Evolutionary conservation across 768 basidiomycete genomes (phyloP).

Genomic region (Suillus placidus): DNA sequence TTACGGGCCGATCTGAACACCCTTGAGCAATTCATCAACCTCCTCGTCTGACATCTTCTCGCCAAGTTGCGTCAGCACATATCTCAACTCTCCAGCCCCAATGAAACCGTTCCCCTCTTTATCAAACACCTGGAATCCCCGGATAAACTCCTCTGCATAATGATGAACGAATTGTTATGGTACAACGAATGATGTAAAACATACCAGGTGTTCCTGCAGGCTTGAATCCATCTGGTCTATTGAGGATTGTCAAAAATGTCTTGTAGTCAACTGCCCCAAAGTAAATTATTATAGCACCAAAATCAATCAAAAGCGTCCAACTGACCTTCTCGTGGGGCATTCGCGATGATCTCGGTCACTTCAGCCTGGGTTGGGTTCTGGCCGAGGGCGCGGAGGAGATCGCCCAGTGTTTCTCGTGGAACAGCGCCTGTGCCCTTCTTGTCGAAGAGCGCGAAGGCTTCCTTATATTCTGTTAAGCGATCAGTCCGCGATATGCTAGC

Average conservation of each 20-base stretch:
- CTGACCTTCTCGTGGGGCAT: slow-evolving; percentile 78
- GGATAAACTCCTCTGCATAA: slow-evolving; percentile 92
- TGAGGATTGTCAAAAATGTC: slow-evolving; percentile 87
- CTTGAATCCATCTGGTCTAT: slow-evolving; percentile 95
- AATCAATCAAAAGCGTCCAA: neutral
- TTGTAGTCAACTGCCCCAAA: slow-evolving; percentile 79
- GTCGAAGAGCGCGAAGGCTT: slow-evolving; percentile 98
- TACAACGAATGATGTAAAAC: slow-evolving; percentile 19
- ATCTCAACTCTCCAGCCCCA: slow-evolving; percentile 65
- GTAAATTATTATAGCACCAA: neutral
- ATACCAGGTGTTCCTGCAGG: slow-evolving; percentile 93
- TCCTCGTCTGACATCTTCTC: slow-evolving; percentile 99
- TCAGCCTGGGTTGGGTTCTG: slow-evolving; percentile 99
- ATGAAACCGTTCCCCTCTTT: slow-evolving; percentile 75
- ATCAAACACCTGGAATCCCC: slow-evolving; percentile 99
- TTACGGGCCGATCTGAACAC: slow-evolving; percentile 88
- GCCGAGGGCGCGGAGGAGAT: slow-evolving; percentile 89
- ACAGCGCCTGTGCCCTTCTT: slow-evolving; percentile 93
- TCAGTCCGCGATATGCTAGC: slow-evolving; percentile 6
- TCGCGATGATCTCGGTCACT: slow-evolving; percentile 76
- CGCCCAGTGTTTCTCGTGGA: slow-evolving; percentile 85
- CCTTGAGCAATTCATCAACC: slow-evolving; percentile 96
- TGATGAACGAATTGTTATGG: neutral
- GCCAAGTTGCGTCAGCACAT: slow-evolving; percentile 93
- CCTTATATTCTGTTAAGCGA: slow-evolving; percentile 78